Evolutionary conservation across 1,284 basidiomycete species (phyloP).

Genomic region (Gomphus bonarii): DNA sequence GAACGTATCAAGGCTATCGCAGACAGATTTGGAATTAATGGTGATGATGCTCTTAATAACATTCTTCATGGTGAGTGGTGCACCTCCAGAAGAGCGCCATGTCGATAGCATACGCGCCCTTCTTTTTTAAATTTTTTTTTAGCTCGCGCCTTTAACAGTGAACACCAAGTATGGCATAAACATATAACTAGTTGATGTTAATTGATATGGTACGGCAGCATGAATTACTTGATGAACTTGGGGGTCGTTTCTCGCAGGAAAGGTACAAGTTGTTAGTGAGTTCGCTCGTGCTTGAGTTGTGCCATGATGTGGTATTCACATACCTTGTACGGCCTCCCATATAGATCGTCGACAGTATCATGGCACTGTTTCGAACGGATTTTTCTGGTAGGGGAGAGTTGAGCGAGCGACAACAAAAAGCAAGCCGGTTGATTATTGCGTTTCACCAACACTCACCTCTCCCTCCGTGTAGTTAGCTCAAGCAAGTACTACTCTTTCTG

Average conservation of each 20-base stretch:
- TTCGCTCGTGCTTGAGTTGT: not conserved
- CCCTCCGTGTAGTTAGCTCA: constrained; percentile 45
- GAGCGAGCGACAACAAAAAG: constrained; percentile 88
- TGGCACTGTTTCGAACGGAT: constrained; percentile 91
- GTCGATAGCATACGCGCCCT: not conserved
- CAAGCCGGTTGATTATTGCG: constrained; percentile 19
- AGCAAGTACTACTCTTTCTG: constrained; percentile 23
- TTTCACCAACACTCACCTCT: not conserved
- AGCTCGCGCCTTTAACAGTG: constrained; percentile 81
- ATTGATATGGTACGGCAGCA: constrained; percentile 42
- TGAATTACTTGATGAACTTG: constrained; percentile 81
- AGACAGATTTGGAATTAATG: constrained; percentile 83
- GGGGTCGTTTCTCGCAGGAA: constrained; percentile 72
- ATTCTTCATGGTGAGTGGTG: constrained; percentile 59
- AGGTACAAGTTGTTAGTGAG: constrained; percentile 64
- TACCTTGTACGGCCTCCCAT: not conserved
- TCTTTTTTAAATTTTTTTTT: constrained; percentile 7
- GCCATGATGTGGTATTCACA: not conserved
- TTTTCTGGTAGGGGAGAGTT: constrained; percentile 87
- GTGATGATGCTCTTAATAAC: constrained; percentile 79
- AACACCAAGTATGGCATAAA: constrained; percentile 54
- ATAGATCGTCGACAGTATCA: constrained; percentile 87
- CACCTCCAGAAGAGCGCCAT: not conserved
- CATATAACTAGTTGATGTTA: constrained; percentile 8
- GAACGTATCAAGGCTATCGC: constrained; percentile 85